phyloP scores from a whole-genome alignment of 306 rosid genomes.

The Pterocarpus macrocarpus region DNA sequence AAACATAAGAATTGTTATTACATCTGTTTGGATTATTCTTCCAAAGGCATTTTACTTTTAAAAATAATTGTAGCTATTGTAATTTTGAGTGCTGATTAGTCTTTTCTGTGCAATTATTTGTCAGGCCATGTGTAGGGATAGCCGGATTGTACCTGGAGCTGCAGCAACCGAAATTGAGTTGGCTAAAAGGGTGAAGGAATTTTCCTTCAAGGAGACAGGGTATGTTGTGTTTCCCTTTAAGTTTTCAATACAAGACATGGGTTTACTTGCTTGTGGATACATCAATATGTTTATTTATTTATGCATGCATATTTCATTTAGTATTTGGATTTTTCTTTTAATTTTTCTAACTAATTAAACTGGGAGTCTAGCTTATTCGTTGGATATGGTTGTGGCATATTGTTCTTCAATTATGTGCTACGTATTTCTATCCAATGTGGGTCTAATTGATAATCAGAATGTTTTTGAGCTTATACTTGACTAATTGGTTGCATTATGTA shows the following conservation, averaged over 20 bases:
- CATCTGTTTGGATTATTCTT: conserved; percentile 26
- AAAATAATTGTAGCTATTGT: background rate
- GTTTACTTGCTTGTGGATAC: background rate
- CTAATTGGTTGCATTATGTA: background rate
- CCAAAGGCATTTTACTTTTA: background rate
- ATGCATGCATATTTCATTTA: background rate
- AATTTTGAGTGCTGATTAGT: conserved; percentile 21
- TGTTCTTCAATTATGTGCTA: background rate
- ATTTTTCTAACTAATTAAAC: background rate
- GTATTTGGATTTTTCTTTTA: background rate
- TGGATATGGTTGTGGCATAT: background rate
- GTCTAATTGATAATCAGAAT: background rate
- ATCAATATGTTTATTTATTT: background rate
- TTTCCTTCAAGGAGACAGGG: conserved; percentile 94
- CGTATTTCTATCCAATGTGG: background rate
- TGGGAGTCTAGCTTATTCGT: background rate
- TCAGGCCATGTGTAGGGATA: conserved; percentile 96
- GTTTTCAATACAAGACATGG: background rate
- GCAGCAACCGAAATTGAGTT: conserved; percentile 96
- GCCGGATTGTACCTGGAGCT: conserved; percentile 92
- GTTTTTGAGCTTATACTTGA: no score
- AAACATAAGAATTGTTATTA: background rate
- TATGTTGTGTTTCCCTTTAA: conserved; percentile 40
- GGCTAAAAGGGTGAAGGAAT: conserved; percentile 87
- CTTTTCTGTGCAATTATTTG: conserved; percentile 38